Base-by-base conservation (phyloP, 2,329 filamentous ascomycete genomes). In the Diaporthe nobilis region DNA sequence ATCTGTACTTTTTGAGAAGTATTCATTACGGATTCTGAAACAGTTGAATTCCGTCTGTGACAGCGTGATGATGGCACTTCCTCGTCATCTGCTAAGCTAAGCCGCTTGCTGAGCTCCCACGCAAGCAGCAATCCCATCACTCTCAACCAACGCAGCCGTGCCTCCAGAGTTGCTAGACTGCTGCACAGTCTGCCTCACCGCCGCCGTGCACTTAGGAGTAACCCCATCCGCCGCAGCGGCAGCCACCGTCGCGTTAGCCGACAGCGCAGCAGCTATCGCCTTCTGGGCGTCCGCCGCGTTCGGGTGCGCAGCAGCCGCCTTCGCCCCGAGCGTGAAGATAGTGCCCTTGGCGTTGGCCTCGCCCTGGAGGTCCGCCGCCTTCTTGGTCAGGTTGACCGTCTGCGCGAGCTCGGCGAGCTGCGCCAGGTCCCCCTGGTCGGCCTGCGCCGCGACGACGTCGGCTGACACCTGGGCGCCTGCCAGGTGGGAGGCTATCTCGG, bases 401-500 rank as follows among this genome's bases (percentile, higher is more conserved):
- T 72, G 51, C 25, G 68, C 53, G 25, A 72, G 68, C 68, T 55
- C 68, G 13, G 55, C 25, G 68, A 72, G 68, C 68, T 44, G 49
- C 37, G 34, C 68, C 53, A 57, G 68, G 25, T 55, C 68, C n/a
- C 51, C 68, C 17, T 72, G 34, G 0, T 31, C 51, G 22, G 68
- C n/a, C 51, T 55, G 51, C 39, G 68, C 68, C 3, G 20, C 37
- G 55, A 44, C 37, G 25, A 72, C 37, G 25, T 42, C 25, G 49
- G 31, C 37, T 17, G 49, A 55, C 6, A 72, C 68, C 17, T 55
- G 39, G 3, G 37, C 20, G 37, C 68, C 68, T 28, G 39, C 37
- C 49, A 72, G 37, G 25, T 72, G 53, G n/a, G 68, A 42, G 4
- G 68, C 53, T n/a, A 72, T 71, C 68, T 72, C 68, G 68, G 68